Conservation (phyloP, 2,329 filamentous ascomycete species). For the Beauveria brongniartii region DNA sequence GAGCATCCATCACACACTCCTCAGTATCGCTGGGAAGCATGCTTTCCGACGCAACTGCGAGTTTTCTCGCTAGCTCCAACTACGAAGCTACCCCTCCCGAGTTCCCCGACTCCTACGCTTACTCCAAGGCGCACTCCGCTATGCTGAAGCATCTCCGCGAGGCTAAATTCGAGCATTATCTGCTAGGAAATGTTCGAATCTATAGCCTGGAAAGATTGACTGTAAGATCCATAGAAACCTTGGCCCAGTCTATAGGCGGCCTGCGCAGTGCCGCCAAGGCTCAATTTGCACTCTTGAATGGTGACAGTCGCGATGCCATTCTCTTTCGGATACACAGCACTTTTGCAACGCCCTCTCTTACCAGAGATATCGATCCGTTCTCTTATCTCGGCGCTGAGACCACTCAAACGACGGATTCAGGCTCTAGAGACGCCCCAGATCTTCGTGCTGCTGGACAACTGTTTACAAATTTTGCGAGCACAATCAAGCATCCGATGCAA, state of each 20-base stretch:
- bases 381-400: neutral
- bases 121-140: conserved; percentile 48
- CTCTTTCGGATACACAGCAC: conserved; percentile 1
- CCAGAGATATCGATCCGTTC: conserved; percentile 3
- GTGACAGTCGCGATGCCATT: conserved; percentile 2
- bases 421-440: neutral
- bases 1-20: conserved; percentile 60
- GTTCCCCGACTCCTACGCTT: conserved; percentile 42
- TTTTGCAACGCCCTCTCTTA: neutral
- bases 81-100: conserved; percentile 37
- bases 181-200: conserved; percentile 65
- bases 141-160: conserved; percentile 71
- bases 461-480: conserved; percentile 55
- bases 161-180: conserved; percentile 76
- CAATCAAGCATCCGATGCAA: conserved; percentile 83
- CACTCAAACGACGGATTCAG: neutral
- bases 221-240: conserved; percentile 69
- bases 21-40: conserved; percentile 70
- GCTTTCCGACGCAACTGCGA: conserved; percentile 66
- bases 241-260: conserved; percentile 79
- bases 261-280: conserved; percentile 77
- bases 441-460: neutral
- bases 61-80: conserved; percentile 73
- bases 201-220: conserved; percentile 68
- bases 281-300: conserved; percentile 72